Base-by-base conservation (phyloP, 768 basidiomycete species). In the Trametes cinnabarina region DNA sequence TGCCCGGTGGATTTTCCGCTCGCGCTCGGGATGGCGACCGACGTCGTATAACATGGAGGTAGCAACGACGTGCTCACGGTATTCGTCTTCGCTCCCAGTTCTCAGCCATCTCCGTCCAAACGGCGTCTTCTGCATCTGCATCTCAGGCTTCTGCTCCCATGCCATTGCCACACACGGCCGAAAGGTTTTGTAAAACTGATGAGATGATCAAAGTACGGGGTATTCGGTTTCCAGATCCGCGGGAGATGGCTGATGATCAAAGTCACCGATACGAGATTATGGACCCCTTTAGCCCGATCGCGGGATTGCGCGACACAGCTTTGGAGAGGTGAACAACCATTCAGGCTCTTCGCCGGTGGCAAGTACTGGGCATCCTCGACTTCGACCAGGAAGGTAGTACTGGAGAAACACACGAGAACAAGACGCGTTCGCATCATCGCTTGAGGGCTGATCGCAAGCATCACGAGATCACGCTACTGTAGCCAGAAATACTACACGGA, bases 221-320 rank as follows among this genome's bases (percentile, higher is more conserved):
- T 17, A 19, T 12, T n/a, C 22, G 15, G 19, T 43, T 52, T 52
- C 41, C 26, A 52, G 51, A 52, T 52, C 51, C 51, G 51, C 51
- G 51, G 19, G n/a, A 28, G 51, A 52, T 52, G 40, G 41, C 14
- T 52, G 51, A 52, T 52, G 51, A 43, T 43, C 51, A 52, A 15
- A 34, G 28, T 19, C 41, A 30, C 41, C 44, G 7, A 42, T 40
- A 52, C 32, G 43, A 52, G 51, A 52, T 52, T 32, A 7, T 12
- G 30, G 30, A 32, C 30, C 12, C 30, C 51, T 12, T 19, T 43
- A 14, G 26, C 42, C 41, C 20, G 51, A 52, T 52, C 51, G 47
- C 26, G 46, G 28, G 46, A 47, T 9, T 7, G 41, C 28, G 12
- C 26, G 37, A 19, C 39, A 41, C 39, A 26, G 51, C 51, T 32